A percentile compares a stretch with the other conserved stretches of the same genome.
Conservation (phyloP, 179 eudicot genomes). For the Pouteria campechiana region DNA sequence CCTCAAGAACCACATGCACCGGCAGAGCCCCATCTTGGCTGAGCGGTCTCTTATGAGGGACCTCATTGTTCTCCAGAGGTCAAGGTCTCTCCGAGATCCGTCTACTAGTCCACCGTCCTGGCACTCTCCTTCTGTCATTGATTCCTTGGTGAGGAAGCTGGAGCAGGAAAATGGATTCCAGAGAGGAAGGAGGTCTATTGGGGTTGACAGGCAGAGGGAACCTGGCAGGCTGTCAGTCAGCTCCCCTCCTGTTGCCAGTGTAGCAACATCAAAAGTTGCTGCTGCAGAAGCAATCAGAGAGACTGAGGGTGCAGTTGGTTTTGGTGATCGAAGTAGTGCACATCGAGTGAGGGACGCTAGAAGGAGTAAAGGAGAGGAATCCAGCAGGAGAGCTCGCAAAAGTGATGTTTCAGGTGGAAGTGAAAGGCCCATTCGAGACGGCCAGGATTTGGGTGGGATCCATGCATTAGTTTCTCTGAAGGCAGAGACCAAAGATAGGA, state of each 20-base stretch:
- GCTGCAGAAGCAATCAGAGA: slow-evolving; percentile 15
- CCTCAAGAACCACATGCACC: slow-evolving; percentile 91
- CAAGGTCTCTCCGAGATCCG: slow-evolving; percentile 86
- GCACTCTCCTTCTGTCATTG: slow-evolving; percentile 56
- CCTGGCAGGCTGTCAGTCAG: slow-evolving; percentile 21
- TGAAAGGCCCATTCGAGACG: slow-evolving; percentile 20
- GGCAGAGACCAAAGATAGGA: slow-evolving; percentile 12
- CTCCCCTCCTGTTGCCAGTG: slow-evolving; percentile 30
- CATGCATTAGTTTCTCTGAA: slow-evolving; percentile 9
- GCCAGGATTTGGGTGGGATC: slow-evolving; percentile 11
- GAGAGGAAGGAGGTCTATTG: slow-evolving; percentile 45
- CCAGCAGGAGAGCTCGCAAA: slow-evolving; percentile 14
- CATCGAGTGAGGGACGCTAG: slow-evolving; percentile 21
- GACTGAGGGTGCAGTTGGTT: slow-evolving; percentile 16
- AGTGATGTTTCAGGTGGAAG: slow-evolving; percentile 17
- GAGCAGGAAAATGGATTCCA: slow-evolving; percentile 26
- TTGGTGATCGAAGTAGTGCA: slow-evolving; percentile 34
- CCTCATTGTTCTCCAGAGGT: slow-evolving; percentile 76
- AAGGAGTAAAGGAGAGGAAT: slow-evolving; percentile 32
- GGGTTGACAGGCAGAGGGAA: slow-evolving; percentile 31
- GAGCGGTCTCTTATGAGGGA: slow-evolving; percentile 78
- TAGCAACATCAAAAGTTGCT: slow-evolving; percentile 10
- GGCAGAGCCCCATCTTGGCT: slow-evolving; percentile 58
- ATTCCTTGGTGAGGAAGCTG: slow-evolving; percentile 31
- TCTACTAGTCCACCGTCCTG: slow-evolving; percentile 78